Evolutionary conservation across 2,329 filamentous ascomycete genomes (phyloP), one percentile per base, ranked within the genome.

Genomic region (Penicillium vulpinum): DNA sequence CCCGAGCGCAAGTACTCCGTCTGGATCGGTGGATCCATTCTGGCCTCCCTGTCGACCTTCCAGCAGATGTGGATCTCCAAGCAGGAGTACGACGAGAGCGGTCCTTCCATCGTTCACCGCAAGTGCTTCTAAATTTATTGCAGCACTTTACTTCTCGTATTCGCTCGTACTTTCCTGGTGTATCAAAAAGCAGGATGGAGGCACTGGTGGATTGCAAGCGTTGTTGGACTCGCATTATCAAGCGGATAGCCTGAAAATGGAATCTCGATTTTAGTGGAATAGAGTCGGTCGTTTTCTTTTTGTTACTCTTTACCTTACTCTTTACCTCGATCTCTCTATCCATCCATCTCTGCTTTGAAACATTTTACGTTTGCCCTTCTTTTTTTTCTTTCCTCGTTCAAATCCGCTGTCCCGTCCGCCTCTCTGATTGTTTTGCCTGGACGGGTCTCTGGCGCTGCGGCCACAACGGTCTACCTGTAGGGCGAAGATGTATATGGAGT

Each of bases 21-120:
- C 86, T 99, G 94, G 94, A 99, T 99, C 80, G 94, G 94, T 94
- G 94, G 94, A 88, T 99, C 94, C 81, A 99, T 99, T 84, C 84
- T 99, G 77, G 94, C 94, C 73, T 99, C 94, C 67, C 90, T 99
- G 75, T 99, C 94, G 72, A 99, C 94, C 82, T 99, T 99, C 93
- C 94, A 99, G 87, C 94, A 99, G 85, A 99, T 99, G 94, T 99
- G 94, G 94, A 97, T 99, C 88, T 99, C 94, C 75, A 99, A 99
- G 92, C 94, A 99, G 85, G 93, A 97, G 87, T 97, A 97, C 88
- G 94, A 99, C 85, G 94, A 97, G 91, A 94, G 89, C 81, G 93
- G 93, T 83, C 94, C 93, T 74, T 97, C 92, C 77, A 97, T 97
- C 78, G 93, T 97, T 75, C 93, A 97, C 90, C 91, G 92, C 89